Base-by-base conservation (phyloP, 2,329 filamentous ascomycete species). In the Chrysoporthe austroafricana region DNA sequence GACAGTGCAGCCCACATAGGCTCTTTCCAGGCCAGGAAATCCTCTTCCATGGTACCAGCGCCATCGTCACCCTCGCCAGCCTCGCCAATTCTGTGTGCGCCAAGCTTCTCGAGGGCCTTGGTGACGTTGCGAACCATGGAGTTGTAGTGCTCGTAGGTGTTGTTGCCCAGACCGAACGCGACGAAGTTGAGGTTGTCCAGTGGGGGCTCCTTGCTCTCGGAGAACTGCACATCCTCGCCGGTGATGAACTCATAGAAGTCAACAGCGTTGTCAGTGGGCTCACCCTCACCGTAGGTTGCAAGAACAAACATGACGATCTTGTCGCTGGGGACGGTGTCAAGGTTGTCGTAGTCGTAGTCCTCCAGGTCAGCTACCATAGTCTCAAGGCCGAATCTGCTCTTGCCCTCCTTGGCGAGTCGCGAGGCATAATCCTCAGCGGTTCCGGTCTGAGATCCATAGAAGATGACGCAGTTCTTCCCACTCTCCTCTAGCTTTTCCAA, bases 131-230 rank as follows among this genome's bases (percentile, higher is more conserved):
- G 93, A 69, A 99, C 94, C 93, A 99, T 97, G 63, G 91, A 91
- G 83, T 99, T 99, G 86, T 97, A 99, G 84, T 99, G 96, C 78
- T 99, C 96, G 78, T 99, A 99, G 39, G 96, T 98, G 84, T 98
- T 99, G 85, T 99, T 99, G 73, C 96, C 96, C 50, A 99, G 89
- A 76, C 96, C 96, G 75, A 99, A 99, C 67, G 94, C 88, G 76
- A 99, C 94, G 77, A 94, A 99, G 79, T 94, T 95, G 77, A 99
- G 87, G 75, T 93, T 94, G 63, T 82, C 85, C 65, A 99, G 88
- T 62, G 95, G 87, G 70, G 90, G 86, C 32, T 95, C 91, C 58
- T 80, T 81, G 74, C 89, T 87, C 76, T 94, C 88, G 73, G 91
- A 92, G 81, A 98, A 98, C 73, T 87, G 82, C 67, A 91, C 84